These are phyloP conservation scores for Neonectria ditissima DNA, from an alignment of 2,329 filamentous ascomycete genomes.

Conservation along the genomic window DNA sequence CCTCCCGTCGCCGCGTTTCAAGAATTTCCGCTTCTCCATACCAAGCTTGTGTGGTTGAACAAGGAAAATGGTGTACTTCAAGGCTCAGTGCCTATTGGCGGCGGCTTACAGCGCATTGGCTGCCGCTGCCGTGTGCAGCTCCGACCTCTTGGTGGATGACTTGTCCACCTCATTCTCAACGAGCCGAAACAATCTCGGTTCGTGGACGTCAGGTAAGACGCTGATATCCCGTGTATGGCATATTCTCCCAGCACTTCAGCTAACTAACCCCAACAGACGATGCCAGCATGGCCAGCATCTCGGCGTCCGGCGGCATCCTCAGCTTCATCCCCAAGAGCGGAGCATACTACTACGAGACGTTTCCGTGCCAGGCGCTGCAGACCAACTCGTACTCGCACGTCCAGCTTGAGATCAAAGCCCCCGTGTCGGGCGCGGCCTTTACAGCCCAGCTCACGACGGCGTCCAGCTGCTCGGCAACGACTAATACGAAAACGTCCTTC, in stretches of 20 bases:
- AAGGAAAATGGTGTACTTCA: slow-evolving; percentile 32
- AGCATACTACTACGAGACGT: slow-evolving; percentile 67
- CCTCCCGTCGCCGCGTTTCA: not conserved
- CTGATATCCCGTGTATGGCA: not conserved
- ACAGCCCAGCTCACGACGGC: slow-evolving; percentile 54
- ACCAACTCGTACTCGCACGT: slow-evolving; percentile 62
- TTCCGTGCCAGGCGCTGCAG: slow-evolving; percentile 59
- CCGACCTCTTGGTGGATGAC: slow-evolving; percentile 50
- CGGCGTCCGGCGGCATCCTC: slow-evolving; percentile 56
- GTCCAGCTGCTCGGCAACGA: slow-evolving; percentile 54
- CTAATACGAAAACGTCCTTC: slow-evolving; percentile 58
- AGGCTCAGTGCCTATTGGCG: slow-evolving; percentile 26
- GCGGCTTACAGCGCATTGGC: slow-evolving; percentile 27
- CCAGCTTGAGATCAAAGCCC: slow-evolving; percentile 41
- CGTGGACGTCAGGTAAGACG: slow-evolving; percentile 52
- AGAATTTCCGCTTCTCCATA: not conserved
- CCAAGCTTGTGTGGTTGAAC: not conserved
- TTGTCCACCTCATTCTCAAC: slow-evolving; percentile 48
- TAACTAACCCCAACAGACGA: slow-evolving; percentile 56
- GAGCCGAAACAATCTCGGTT: slow-evolving; percentile 49
- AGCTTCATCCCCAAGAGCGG: slow-evolving; percentile 61
- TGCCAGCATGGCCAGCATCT: slow-evolving; percentile 58
- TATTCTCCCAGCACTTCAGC: not conserved
- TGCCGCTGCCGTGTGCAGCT: slow-evolving; percentile 41
- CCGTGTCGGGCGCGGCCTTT: slow-evolving; percentile 37